Conservation (phyloP, 148 eudicot species). For the Chenopodium quinoa region DNA sequence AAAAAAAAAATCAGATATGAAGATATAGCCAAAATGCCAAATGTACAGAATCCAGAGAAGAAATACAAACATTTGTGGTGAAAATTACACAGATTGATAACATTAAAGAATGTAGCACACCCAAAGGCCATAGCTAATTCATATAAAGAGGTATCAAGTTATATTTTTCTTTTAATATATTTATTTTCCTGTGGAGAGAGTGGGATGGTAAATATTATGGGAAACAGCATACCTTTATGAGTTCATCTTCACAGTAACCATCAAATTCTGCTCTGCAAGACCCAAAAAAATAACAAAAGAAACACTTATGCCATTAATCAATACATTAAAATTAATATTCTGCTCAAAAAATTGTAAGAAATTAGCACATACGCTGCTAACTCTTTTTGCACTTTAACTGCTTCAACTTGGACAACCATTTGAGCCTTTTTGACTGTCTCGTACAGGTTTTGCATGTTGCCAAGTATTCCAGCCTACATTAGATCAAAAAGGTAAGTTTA, state of each 20-base stretch:
- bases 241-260: conserved; percentile 96
- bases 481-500: conserved; percentile 17
- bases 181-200: not conserved
- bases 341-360: not conserved
- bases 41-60: not conserved
- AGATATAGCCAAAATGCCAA: not conserved
- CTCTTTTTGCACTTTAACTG: conserved; percentile 90
- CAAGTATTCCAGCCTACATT: conserved; percentile 77
- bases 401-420: conserved; percentile 87
- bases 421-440: conserved; percentile 98
- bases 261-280: conserved; percentile 87
- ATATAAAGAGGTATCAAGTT: not conserved
- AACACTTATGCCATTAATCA: not conserved
- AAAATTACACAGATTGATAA: not conserved
- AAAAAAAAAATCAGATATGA: not conserved
- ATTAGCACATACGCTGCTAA: conserved; percentile 69
- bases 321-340: not conserved
- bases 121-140: not conserved
- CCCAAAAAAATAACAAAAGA: conserved; percentile 12
- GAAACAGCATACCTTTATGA: conserved; percentile 64
- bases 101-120: not conserved
- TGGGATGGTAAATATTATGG: not conserved
- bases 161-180: too few species aligned
- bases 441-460: conserved; percentile 89
- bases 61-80: not conserved